Evolutionary conservation across 129 eudicot species (phyloP), one percentile per base, ranked within the genome.

Genomic region (Chrysanthemum makinoi): DNA sequence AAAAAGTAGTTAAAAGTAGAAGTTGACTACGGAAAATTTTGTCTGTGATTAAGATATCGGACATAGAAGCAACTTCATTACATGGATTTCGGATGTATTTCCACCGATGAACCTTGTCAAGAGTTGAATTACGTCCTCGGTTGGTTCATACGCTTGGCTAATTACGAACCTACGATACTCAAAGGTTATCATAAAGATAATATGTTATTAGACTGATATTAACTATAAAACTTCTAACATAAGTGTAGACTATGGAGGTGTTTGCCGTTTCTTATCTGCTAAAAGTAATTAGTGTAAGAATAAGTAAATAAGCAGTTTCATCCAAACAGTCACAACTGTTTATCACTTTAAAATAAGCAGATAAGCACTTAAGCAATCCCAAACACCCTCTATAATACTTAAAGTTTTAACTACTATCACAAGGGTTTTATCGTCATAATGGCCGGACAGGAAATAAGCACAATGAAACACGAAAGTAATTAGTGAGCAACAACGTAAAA

Each of bases 71-170:
- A 72, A 47, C 24, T 11, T 22, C 7, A 24, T 55, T 84, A 91
- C 96, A 82, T 81, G 80, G 63, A 91, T 86, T 72, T 88, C 94
- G 30, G 74, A 24, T 61, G 82, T 54, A 69, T 83, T 69, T 62
- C 94, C 94, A 58, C 88, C 83, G 72, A 88, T 75, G 75, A 55
- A 83, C 19, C 75, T 81, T 53, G 75, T 77, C 78, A 88, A 64
- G 66, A 72, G 72, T 26, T 79, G 24, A 20, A 83, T 70, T 55
- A 88, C 86, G 54, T 86, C 88, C 58, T 86, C 80, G 48, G 68
- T 72, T 43, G 83, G 75, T 35, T 75, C 96, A 69, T 55, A 74
- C 62, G 83, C 86, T 78, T 80, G 74, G 8, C 68, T 72, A 79
- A 83, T 35, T 35, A 35, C 90, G 88, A 75, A 79, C 87, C 97